A percentile compares a stretch with the other conserved stretches of the same genome.
Evolutionary conservation across 768 basidiomycete species (phyloP).

Genomic region (Fibroporia radiculosa): DNA sequence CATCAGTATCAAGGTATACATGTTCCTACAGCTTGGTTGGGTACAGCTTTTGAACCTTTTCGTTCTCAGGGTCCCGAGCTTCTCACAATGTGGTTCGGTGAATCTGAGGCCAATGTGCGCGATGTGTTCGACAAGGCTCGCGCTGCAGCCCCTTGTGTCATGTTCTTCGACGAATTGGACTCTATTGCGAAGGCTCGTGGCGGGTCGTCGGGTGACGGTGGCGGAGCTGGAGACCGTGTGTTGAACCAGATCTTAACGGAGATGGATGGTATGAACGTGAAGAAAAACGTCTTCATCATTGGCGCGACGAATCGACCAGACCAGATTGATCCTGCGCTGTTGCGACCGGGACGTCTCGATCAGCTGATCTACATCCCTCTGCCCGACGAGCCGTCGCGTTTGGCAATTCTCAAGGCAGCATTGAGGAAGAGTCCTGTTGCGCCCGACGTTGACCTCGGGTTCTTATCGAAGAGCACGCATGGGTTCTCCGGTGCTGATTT

Average conservation of each 20-base stretch:
- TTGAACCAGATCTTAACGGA: constrained; percentile 96
- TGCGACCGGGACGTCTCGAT: constrained; percentile 97
- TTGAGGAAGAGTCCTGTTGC: constrained; percentile 91
- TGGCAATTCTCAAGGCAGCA: constrained; percentile 85
- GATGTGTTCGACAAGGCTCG: constrained; percentile 99
- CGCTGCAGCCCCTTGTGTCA: constrained; percentile 97
- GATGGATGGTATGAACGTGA: constrained; percentile 98
- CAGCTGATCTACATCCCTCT: constrained; percentile 99
- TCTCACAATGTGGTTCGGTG: constrained; percentile 99
- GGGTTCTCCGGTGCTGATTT: constrained; percentile 99
- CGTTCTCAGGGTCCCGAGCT: constrained; percentile 80
- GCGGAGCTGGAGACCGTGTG: constrained; percentile 96
- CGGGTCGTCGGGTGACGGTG: constrained; percentile 75
- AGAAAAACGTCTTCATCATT: constrained; percentile 99
- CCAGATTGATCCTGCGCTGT: constrained; percentile 87
- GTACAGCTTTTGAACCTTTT: background rate
- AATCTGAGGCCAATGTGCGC: constrained; percentile 99
- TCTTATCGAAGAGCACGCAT: constrained; percentile 88
- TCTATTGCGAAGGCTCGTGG: constrained; percentile 98
- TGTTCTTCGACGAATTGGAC: constrained; percentile 99
- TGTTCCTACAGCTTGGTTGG: constrained; percentile 8
- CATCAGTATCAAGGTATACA: constrained; percentile 86
- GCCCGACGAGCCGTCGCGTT: constrained; percentile 86
- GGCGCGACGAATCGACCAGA: constrained; percentile 96
- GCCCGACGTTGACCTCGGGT: constrained; percentile 71